phyloP scores from a whole-genome alignment of 78 protist genomes.

The Dictyostelium brefeldianum region DNA sequence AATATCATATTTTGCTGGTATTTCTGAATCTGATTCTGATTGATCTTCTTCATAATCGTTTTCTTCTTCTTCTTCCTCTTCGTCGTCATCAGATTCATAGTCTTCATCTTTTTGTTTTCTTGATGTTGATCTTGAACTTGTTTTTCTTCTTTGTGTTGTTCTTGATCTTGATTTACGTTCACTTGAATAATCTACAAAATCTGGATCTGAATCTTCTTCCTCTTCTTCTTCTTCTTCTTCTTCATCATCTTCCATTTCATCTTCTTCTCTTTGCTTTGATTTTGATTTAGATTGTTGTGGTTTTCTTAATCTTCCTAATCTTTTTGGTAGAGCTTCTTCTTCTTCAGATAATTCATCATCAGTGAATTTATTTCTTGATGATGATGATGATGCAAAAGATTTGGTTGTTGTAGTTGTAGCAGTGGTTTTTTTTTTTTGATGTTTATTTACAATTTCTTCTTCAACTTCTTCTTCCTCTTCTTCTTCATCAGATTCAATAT shows the following conservation, averaged over 20 bases:
- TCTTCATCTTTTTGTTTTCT: not conserved
- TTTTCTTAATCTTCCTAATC: not conserved
- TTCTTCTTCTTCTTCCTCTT: conserved; percentile 10
- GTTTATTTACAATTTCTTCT: not conserved
- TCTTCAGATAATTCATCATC: not conserved
- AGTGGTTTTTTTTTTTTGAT: too few relatives aligned
- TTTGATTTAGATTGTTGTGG: not conserved
- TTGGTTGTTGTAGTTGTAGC: too few relatives aligned
- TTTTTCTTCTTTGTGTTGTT: not conserved
- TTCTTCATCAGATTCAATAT: not conserved
- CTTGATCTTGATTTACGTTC: not conserved
- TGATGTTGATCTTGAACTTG: not conserved
- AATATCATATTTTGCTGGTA: not conserved
- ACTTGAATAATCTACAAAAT: not conserved
- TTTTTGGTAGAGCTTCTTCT: not conserved
- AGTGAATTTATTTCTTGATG: not conserved
- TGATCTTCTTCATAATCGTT: conserved; percentile 6
- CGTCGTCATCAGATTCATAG: too few relatives aligned
- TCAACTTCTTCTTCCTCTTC: not conserved
- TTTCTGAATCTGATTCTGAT: not conserved
- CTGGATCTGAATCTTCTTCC: not conserved
- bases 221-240: conserved; percentile 3
- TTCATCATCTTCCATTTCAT: not conserved
- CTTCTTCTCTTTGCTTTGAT: not conserved
- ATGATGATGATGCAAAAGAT: not conserved